These are phyloP conservation scores for Candida fluviatilis DNA, from an alignment of 805 yeast genomes.

Conservation along the genomic window DNA sequence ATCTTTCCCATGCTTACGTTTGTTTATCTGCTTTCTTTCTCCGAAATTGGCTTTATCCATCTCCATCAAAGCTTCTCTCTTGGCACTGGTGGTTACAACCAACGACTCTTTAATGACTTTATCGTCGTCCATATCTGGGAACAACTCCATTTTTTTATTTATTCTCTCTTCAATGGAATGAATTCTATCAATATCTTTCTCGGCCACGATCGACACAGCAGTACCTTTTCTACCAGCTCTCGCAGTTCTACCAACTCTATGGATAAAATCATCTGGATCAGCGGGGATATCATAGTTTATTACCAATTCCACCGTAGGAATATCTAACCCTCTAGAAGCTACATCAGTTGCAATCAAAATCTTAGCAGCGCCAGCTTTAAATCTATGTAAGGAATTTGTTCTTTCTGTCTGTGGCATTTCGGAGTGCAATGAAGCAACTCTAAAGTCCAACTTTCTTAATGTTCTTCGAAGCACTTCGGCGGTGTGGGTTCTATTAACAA, in stretches of 20 bases:
- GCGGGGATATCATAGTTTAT: slow-evolving; percentile 91
- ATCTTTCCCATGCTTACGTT: slow-evolving; percentile 27
- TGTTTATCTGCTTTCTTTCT: slow-evolving; percentile 55
- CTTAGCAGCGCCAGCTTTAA: slow-evolving; percentile 91
- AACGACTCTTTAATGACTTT: slow-evolving; percentile 70
- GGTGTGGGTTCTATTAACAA: slow-evolving; percentile 85
- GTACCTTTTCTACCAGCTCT: slow-evolving; percentile 94
- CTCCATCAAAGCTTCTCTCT: slow-evolving; percentile 86
- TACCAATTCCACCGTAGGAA: slow-evolving; percentile 87
- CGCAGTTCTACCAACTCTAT: slow-evolving; percentile 98
- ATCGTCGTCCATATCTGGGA: slow-evolving; percentile 68
- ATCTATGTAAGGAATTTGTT: slow-evolving; percentile 85
- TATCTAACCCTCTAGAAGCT: slow-evolving; percentile 95
- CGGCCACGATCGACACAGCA: slow-evolving; percentile 77
- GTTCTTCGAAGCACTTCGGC: slow-evolving; percentile 86
- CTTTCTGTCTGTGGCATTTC: slow-evolving; percentile 93
- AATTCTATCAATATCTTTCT: slow-evolving; percentile 77
- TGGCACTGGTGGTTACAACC: slow-evolving; percentile 70
- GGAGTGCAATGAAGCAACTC: slow-evolving; percentile 89
- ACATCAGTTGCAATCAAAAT: slow-evolving; percentile 94
- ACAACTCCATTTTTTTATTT: slow-evolving; percentile 72
- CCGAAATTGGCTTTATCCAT: slow-evolving; percentile 93
- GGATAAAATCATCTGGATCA: slow-evolving; percentile 94
- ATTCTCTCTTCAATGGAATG: slow-evolving; percentile 85
- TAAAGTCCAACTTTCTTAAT: slow-evolving; percentile 63